Evolutionary conservation across 2,329 filamentous ascomycete genomes (phyloP).

Genomic region (Penicillium sp.): DNA sequence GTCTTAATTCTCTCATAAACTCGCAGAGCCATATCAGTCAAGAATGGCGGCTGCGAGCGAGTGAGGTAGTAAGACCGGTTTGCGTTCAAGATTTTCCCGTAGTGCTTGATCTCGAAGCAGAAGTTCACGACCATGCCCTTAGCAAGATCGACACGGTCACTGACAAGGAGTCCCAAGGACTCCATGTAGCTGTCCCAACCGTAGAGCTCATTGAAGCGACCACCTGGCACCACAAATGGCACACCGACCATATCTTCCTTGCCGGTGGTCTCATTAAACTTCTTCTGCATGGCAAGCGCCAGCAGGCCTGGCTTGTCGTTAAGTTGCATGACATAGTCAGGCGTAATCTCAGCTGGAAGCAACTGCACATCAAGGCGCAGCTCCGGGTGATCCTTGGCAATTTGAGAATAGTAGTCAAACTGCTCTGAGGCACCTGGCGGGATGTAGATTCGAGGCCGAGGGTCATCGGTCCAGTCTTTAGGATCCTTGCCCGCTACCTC

Average conservation of each 20-base stretch:
- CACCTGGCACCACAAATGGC: slow-evolving; percentile 96
- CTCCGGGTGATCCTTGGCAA: slow-evolving; percentile 78
- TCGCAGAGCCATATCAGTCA: slow-evolving; percentile 94
- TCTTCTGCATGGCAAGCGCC: slow-evolving; percentile 84
- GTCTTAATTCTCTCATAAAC: slow-evolving; percentile 93
- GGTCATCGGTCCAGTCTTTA: slow-evolving; percentile 93
- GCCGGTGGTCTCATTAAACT: slow-evolving; percentile 66
- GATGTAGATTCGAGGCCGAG: slow-evolving; percentile 87
- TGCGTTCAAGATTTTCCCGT: slow-evolving; percentile 97
- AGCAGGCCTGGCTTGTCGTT: slow-evolving; percentile 87
- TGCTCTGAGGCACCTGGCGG: slow-evolving; percentile 84
- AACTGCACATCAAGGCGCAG: slow-evolving; percentile 83
- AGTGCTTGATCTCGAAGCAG: slow-evolving; percentile 97
- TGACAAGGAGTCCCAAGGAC: slow-evolving; percentile 82
- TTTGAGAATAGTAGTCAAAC: slow-evolving; percentile 80
- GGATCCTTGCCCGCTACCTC: slow-evolving; percentile 84
- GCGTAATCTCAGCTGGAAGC: slow-evolving; percentile 71
- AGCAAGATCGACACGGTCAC: slow-evolving; percentile 81
- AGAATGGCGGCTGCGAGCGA: slow-evolving; percentile 91
- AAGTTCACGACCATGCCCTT: slow-evolving; percentile 97
- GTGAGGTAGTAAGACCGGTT: slow-evolving; percentile 94
- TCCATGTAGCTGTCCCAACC: slow-evolving; percentile 99
- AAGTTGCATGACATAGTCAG: slow-evolving; percentile 77
- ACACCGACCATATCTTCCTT: slow-evolving; percentile 73
- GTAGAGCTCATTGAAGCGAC: slow-evolving; percentile 96